Evolutionary conservation across 768 basidiomycete species (phyloP), one percentile per base, ranked within the genome.

Genomic region (Agaricus sinodeliciosus): DNA sequence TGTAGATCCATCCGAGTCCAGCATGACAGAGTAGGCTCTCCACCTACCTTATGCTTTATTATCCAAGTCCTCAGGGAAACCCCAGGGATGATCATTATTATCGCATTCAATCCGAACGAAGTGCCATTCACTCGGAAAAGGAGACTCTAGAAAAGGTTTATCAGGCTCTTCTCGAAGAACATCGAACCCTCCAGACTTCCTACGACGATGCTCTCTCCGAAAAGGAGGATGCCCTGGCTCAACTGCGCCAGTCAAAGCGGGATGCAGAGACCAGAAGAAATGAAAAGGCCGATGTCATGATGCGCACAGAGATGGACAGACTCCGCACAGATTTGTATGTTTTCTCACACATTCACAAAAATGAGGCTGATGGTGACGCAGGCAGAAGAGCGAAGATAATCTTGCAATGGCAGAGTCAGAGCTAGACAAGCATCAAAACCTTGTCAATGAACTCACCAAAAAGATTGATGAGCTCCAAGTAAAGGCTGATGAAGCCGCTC

Each of bases 361-460:
- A 48, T 16, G 41, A 19, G 49, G 7, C 49, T 48, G 36, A 39
- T 31, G 59, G 63, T 58, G 57, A 62, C 58, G 57, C 69, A 94
- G 93, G 59, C 88, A 90, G 72, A 95, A 90, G 77, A 93, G 90
- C 62, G 94, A 96, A 70, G 94, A 97, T 55, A 89, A 89, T 62
- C 76, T 97, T 15, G 85, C 83, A 15, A 76, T 87, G 64, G 76
- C 87, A 2, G 93, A 96, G 64, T 75, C 81, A 0, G 90, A 91
- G 55, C 73, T 95, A 2, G 92, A 94, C 59, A 91, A 85, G 62
- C 87, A 90, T 57, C 84, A 79, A 0, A 69, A 62, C 36, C 55
- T 84, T 3, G 79, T 89, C 6, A 75, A 80, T 1, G 93, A 92
- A 19, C 70, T 95, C 58, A 88, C 82, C 3, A 79, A 79, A 59